Evolutionary conservation across 352 stramenopile genomes (phyloP), one percentile per base, ranked within the genome.

Genomic region (Phytophthora litchii): DNA sequence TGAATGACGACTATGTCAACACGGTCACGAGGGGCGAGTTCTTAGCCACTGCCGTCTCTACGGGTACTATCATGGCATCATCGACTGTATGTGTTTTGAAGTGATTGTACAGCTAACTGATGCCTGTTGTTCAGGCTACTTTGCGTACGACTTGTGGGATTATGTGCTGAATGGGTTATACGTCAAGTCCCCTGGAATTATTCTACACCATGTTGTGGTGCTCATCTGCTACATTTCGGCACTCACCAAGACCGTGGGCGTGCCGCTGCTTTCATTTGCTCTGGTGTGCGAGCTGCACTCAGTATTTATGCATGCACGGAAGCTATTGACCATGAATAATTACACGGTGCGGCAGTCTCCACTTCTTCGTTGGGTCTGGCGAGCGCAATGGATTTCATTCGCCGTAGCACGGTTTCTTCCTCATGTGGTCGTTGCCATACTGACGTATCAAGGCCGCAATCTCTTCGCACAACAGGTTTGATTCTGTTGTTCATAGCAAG

Each of bases 61-160:
- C 79, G 20, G 80, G 80, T 90, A 55, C 21, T 35, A 21, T 27
- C 23, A 27, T 27, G 23, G 5, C 5, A 27, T 5, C 5, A 27
- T 27, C 23, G 5, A 27, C 23, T 27, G 23, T 27, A n/a, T n/a
- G n/a, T n/a, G n/a, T n/a, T n/a, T n/a, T n/a, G 17, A 8, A 17
- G 19, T 54, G 4, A 6, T 35, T 41, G n/a, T 9, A 37, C 48
- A 2, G 11, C 14, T 44, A 36, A 48, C 32, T 25, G 21, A 3
- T 59, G n/a, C 12, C 40, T 67, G 14, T 44, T 71, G 57, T 17
- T 19, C 25, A 75, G 67, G 83, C 13, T 92, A 92, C 58, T 92
- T 92, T 62, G 80, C 76, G n/a, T 91, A 92, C 49, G 83, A 92
- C 44, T 75, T 91, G 45, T 88, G 79, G 77, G 83, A 92, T 59